Percentiles rank a stretch among this genome's conserved stretches.
phyloP scores from a whole-genome alignment of 176 grass and related monocot genomes.

The Alloteropsis semialata region DNA sequence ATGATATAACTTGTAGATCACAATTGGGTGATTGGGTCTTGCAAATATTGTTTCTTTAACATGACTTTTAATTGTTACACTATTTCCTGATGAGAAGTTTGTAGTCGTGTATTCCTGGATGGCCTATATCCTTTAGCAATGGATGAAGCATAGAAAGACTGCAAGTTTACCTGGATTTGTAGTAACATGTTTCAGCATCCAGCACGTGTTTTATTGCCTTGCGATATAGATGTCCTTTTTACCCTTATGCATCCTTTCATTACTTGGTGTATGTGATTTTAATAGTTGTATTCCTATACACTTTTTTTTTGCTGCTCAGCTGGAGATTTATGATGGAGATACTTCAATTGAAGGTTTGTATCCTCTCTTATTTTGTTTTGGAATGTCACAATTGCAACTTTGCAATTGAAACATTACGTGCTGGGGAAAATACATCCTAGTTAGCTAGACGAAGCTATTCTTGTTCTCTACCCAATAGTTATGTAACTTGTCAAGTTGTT shows the following conservation, averaged over 20 bases:
- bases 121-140: neutral
- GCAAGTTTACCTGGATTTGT: neutral
- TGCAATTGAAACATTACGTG: neutral
- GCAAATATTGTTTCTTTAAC: neutral
- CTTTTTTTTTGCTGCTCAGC: constrained; percentile 49
- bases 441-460: constrained; percentile 2
- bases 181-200: neutral
- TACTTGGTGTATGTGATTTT: neutral
- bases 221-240: neutral
- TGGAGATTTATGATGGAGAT: constrained; percentile 82
- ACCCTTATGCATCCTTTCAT: neutral
- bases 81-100: neutral
- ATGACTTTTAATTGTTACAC: neutral
- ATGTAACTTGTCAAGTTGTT: neutral
- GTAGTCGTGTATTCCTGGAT: neutral
- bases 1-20: neutral
- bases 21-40: neutral
- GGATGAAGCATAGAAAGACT: neutral
- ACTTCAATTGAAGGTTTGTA: constrained; percentile 60
- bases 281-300: neutral
- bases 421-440: neutral
- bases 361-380: constrained; percentile 27
- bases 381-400: neutral
- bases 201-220: neutral
- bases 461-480: neutral